Evolutionary conservation across 192 early-diverging fungal genomes (phyloP), one percentile per base, ranked within the genome.

Genomic region (Coemansia sp.): DNA sequence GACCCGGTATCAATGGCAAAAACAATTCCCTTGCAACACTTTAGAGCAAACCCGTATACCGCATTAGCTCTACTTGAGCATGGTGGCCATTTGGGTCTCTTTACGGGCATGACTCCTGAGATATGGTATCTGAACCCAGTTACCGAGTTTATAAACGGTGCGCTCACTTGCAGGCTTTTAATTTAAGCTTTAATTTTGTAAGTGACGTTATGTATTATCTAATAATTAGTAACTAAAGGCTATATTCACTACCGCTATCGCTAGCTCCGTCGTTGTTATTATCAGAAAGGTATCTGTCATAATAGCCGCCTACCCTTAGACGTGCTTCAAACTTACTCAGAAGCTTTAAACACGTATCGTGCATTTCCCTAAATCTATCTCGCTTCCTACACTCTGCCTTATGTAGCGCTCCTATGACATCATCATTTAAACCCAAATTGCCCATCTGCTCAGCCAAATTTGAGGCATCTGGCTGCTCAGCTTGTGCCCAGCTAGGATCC

Each of bases 51-150:
- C 67, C 92, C 93, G 14, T 77, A 88, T 73, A 78, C 89, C n/a
- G 51, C 92, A 4, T 66, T 96, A 25, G 93, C 89, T 4, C 85
- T 87, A 2, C 93, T 93, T 17, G 42, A 66, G 9, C 75, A 82
- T 19, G 94, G 94, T 37, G 94, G 94, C 5, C 94, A 96, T 73
- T 73, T 96, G 68, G 94, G 92, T 3, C 94, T 91, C 90, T 80
- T 80, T 21, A 57, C 70, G 25, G 63, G 63, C 15, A 15, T 45
- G 5, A 14, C 2, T 4, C 64, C 64, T 4, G 15, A 37, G 19
- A 53, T 66, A 7, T 90, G 89, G 89, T 78, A 77, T 27, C 74
- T 85, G 6, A 73, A 83, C 10, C 89, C 89, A 31, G 50, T 90
- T 25, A 67, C 70, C 31, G 88, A 90, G 72, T 89, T 81, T 53